These are phyloP conservation scores for Periconia macrospinosa DNA, from an alignment of 2,329 filamentous ascomycete species.

Conservation along the genomic window DNA sequence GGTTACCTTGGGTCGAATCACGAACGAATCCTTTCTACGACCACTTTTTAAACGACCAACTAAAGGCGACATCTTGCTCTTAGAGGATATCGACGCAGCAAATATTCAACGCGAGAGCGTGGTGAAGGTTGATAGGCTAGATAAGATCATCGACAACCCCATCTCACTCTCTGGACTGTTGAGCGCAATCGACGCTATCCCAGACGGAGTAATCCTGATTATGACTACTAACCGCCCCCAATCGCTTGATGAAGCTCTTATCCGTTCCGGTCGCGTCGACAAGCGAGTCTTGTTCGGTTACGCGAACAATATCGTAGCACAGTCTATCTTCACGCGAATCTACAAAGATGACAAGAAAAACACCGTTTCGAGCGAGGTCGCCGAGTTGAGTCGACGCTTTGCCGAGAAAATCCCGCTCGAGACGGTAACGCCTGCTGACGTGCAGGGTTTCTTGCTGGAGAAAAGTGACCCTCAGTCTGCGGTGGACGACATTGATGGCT, in stretches of 20 bases:
- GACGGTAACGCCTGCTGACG: conserved; percentile 14
- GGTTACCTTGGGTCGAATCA: conserved; percentile 79
- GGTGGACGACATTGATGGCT: background rate
- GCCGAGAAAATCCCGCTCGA: conserved; percentile 6
- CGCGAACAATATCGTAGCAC: conserved; percentile 13
- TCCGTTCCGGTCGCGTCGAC: conserved; percentile 65
- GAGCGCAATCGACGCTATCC: conserved; percentile 55
- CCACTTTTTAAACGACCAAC: conserved; percentile 79
- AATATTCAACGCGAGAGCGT: conserved; percentile 77
- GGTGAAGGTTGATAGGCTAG: conserved; percentile 47
- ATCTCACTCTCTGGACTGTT: conserved; percentile 88
- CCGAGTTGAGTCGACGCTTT: conserved; percentile 26
- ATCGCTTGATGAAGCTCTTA: conserved; percentile 55
- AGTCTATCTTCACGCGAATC: conserved; percentile 24
- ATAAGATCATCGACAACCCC: conserved; percentile 43
- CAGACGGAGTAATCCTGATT: conserved; percentile 18
- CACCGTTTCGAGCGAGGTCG: conserved; percentile 38
- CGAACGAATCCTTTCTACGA: conserved; percentile 75
- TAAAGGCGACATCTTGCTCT: conserved; percentile 71
- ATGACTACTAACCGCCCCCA: conserved; percentile 32
- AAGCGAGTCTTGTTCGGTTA: conserved; percentile 31
- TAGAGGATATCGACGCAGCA: conserved; percentile 86
- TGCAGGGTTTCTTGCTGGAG: conserved; percentile 14
- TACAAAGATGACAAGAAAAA: conserved; percentile 37
- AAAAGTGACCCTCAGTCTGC: background rate